Conservation (phyloP, 257 asterid species). For the Eustoma russellianum region DNA sequence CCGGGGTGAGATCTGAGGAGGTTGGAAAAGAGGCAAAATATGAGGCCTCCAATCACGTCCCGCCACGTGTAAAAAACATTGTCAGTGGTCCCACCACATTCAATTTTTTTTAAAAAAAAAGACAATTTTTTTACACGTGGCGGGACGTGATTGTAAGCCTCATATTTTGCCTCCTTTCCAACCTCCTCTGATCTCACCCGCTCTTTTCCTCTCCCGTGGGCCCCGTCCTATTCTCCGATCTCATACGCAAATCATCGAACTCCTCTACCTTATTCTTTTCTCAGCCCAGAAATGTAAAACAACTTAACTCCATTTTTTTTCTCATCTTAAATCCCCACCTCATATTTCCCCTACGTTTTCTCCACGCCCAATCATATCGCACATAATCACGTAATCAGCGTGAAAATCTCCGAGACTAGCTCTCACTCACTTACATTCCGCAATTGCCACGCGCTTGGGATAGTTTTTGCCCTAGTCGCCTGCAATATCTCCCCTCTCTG, state of each 20-base stretch:
- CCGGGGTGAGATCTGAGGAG: too few species aligned
- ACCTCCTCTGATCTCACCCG: too few species aligned
- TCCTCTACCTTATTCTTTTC: neutral
- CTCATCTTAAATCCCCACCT: slow-evolving; percentile 10
- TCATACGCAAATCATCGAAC: slow-evolving; percentile 8
- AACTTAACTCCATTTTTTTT: too few species aligned
- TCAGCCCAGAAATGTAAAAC: slow-evolving; percentile 20
- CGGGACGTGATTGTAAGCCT: too few species aligned
- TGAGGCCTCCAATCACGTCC: too few species aligned
- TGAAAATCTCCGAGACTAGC: neutral
- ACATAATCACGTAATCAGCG: neutral
- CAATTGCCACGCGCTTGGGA: slow-evolving; percentile 18
- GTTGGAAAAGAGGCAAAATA: too few species aligned
- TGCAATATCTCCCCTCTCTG: slow-evolving; percentile 20
- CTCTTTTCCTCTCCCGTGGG: too few species aligned
- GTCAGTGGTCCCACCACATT: too few species aligned
- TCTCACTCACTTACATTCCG: slow-evolving; percentile 12
- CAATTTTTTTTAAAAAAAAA: too few species aligned
- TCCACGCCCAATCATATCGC: slow-evolving; percentile 11
- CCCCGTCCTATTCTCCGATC: neutral
- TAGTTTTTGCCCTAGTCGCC: slow-evolving; percentile 27
- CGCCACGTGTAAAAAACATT: too few species aligned
- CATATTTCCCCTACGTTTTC: neutral
- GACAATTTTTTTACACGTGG: too few species aligned
- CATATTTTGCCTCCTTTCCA: too few species aligned